A percentile compares a stretch with the other conserved stretches of the same genome.
These are phyloP conservation scores for Hordeum pubiflorum DNA, from an alignment of 202 grass and related monocot genomes.

Conservation along the genomic window DNA sequence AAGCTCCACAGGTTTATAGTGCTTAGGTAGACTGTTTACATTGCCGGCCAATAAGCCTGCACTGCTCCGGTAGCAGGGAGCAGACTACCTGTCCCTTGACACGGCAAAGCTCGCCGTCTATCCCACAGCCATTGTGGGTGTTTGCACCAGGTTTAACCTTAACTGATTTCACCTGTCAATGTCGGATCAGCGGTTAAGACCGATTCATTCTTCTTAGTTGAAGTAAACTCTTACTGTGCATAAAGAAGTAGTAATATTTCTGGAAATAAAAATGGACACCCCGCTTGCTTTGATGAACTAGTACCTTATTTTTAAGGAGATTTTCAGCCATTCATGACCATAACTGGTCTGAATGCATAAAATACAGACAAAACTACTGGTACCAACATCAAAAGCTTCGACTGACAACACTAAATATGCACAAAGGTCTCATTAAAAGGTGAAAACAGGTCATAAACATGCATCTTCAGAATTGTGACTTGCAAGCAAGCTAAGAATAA, in stretches of 20 bases:
- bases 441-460: background rate
- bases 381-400: background rate
- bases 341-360: background rate
- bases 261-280: background rate
- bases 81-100: slow-evolving; percentile 75
- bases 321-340: slow-evolving; percentile 9
- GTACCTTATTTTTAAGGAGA: background rate
- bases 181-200: background rate
- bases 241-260: background rate
- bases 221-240: background rate
- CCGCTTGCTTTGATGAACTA: background rate
- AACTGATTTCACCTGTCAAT: slow-evolving; percentile 83
- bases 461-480: background rate
- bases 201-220: background rate
- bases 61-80: slow-evolving; percentile 80
- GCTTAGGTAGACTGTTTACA: slow-evolving; percentile 38
- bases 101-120: slow-evolving; percentile 80
- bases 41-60: slow-evolving; percentile 71
- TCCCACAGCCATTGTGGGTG: slow-evolving; percentile 77
- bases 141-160: slow-evolving; percentile 83
- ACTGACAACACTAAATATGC: background rate
- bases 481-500: background rate
- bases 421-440: background rate
- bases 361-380: background rate
- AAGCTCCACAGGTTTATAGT: slow-evolving; percentile 32